Evolutionary conservation across 805 yeast species (phyloP), one percentile per base, ranked within the genome.

Genomic region (Candida xyloterini): DNA sequence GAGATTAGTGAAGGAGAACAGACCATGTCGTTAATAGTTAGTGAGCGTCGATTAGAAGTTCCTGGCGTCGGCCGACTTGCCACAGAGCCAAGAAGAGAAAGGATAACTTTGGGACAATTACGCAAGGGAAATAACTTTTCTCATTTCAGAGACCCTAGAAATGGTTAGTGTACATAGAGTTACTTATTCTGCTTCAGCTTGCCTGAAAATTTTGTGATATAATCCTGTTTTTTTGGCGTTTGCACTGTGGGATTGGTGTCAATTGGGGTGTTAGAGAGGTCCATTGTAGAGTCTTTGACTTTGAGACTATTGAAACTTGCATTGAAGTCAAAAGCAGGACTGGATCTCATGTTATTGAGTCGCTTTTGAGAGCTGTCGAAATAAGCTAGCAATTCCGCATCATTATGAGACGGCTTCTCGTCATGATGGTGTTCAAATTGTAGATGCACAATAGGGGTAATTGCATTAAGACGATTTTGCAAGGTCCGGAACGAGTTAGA

Each of bases 401-500:
- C 43, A 54, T 55, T 35, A n/a, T 29, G 31, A 15, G 42, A 33
- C 7, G 40, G 50, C 52, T 44, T 57, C 52, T 38, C 47, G 26
- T 58, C 53, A 13, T 58, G 57, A 4, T 55, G 44, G 31, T 48
- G 52, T 5, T 48, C 51, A 13, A 53, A 27, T 15, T 55, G 59
- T 15, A 65, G 53, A 28, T 48, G 54, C 16, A 48, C 48, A 10
- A 57, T 55, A n/a, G 71, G 67, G 5, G 76, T 67, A 18, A 84
- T 74, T 26, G 85, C 70, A 35, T 75, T 76, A 35, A 93, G 68
- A 44, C 99, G 71, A 53, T 82, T 85, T 48, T 83, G 83, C 48
- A 93, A 69, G 0, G 85, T 78, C n/a, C 75, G 79, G 58, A 87
- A 93, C 0, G 98, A 95, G 10, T 86, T 75, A 0, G 96, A 87